These are phyloP conservation scores for Microbotryum violaceum DNA, from an alignment of 1,284 basidiomycete species.

Conservation along the genomic window DNA sequence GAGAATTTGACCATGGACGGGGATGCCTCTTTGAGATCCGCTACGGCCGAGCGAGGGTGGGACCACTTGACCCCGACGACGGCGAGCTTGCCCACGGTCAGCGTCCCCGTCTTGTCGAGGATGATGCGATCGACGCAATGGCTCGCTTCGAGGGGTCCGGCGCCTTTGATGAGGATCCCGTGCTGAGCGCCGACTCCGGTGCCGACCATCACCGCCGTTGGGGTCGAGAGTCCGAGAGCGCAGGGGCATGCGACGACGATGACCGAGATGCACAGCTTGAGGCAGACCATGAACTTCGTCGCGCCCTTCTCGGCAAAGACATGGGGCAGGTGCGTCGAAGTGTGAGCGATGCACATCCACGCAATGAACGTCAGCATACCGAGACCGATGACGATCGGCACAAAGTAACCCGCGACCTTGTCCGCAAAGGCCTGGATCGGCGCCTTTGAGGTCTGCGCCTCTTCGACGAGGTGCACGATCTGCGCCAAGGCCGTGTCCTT, in stretches of 20 bases:
- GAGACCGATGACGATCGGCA: conserved; percentile 81
- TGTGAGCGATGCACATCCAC: conserved; percentile 72
- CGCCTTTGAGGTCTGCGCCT: conserved; percentile 95
- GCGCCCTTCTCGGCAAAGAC: conserved; percentile 79
- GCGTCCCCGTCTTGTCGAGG: conserved; percentile 95
- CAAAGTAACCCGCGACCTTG: conserved; percentile 87
- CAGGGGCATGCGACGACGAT: conserved; percentile 98
- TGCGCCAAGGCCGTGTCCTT: conserved; percentile 92
- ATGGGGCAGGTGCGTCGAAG: conserved; percentile 58
- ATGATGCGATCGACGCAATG: conserved; percentile 71
- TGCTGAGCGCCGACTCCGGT: conserved; percentile 95
- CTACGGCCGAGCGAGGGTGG: conserved; percentile 5
- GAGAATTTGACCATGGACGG: background rate
- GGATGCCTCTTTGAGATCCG: background rate
- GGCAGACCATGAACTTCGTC: conserved; percentile 80
- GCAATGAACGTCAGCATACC: conserved; percentile 69
- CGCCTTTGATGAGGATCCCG: conserved; percentile 97
- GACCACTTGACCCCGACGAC: conserved; percentile 71
- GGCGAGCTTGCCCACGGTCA: conserved; percentile 75
- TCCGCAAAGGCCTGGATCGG: conserved; percentile 98
- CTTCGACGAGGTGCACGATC: conserved; percentile 93
- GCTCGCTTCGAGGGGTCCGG: conserved; percentile 85
- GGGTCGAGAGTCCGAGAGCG: conserved; percentile 89
- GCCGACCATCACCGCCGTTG: conserved; percentile 99
- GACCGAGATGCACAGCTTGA: conserved; percentile 96